Evolutionary conservation across 257 asterid genomes (phyloP).

Genomic region (Mentha longifolia): DNA sequence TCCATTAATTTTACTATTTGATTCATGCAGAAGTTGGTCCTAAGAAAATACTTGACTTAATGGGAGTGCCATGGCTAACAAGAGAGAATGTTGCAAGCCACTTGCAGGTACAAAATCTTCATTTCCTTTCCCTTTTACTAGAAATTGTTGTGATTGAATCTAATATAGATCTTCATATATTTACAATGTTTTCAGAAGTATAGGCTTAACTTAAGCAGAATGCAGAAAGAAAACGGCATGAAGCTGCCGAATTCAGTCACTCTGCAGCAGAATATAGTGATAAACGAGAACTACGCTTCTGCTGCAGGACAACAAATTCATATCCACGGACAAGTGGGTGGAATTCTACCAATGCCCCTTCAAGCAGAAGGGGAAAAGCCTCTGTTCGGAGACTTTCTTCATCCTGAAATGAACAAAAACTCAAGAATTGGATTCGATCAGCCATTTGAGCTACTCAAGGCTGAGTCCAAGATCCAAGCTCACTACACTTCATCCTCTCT

Average conservation of each 20-base stretch:
- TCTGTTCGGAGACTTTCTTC: conserved; percentile 9
- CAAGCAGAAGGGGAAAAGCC: conserved; percentile 30
- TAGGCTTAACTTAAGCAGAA: conserved; percentile 66
- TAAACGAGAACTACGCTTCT: conserved; percentile 26
- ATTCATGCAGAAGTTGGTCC: conserved; percentile 77
- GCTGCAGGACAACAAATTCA: neutral
- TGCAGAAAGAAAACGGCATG: conserved; percentile 57
- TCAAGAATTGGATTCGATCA: conserved; percentile 33
- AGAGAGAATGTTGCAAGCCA: conserved; percentile 95
- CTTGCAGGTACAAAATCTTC: conserved; percentile 65
- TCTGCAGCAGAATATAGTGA: conserved; percentile 12
- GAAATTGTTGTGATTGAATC: neutral
- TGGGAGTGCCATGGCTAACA: conserved; percentile 88
- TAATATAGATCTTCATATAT: neutral
- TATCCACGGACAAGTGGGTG: conserved; percentile 10
- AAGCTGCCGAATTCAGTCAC: conserved; percentile 33
- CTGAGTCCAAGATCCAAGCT: conserved; percentile 35
- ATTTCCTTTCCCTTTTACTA: neutral
- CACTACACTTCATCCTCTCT: conserved; percentile 37
- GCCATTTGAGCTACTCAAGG: neutral
- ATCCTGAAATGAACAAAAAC: conserved; percentile 40
- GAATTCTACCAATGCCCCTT: neutral
- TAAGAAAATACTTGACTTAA: conserved; percentile 82
- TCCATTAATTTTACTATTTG: neutral
- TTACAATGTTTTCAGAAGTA: conserved; percentile 44